These are phyloP conservation scores for Pseudocercospora ulei DNA, from an alignment of 2,329 filamentous ascomycete genomes.

Conservation along the genomic window DNA sequence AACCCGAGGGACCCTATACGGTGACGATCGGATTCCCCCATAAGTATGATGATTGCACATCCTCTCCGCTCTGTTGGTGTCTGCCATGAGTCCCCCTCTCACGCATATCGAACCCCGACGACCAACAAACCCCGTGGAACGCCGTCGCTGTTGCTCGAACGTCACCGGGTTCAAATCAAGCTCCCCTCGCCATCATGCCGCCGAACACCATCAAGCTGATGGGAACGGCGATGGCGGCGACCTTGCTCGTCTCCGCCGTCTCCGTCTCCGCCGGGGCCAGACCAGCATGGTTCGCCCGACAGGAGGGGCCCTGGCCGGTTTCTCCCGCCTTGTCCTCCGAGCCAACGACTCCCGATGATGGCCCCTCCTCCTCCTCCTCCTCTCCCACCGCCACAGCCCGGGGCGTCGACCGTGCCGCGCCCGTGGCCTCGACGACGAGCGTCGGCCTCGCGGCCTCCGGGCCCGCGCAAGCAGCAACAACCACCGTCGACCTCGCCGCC, in stretches of 20 bases:
- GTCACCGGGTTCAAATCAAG: no score
- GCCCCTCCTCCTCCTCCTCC: no score
- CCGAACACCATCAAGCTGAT: background rate
- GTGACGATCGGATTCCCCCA: background rate
- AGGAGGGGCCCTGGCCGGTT: no score
- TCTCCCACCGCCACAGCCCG: no score
- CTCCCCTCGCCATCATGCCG: background rate
- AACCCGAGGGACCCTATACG: background rate
- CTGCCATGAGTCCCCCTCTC: background rate
- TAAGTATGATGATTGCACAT: slow-evolving; percentile 8
- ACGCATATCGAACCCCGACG: background rate
- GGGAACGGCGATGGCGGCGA: background rate
- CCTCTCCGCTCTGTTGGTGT: background rate
- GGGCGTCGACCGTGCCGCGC: no score
- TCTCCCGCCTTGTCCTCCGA: no score
- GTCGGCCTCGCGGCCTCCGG: no score
- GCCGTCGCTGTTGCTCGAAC: no score
- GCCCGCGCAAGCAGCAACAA: no score
- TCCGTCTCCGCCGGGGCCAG: background rate
- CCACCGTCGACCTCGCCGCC: slow-evolving; percentile 1
- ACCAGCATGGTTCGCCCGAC: background rate
- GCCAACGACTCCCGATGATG: no score
- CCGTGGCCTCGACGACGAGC: no score
- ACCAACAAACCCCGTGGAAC: background rate
- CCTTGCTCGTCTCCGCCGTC: background rate